Evolutionary conservation across 2,329 filamentous ascomycete species (phyloP), one percentile per base, ranked within the genome.

Genomic region (Monosporascus cannonballus): DNA sequence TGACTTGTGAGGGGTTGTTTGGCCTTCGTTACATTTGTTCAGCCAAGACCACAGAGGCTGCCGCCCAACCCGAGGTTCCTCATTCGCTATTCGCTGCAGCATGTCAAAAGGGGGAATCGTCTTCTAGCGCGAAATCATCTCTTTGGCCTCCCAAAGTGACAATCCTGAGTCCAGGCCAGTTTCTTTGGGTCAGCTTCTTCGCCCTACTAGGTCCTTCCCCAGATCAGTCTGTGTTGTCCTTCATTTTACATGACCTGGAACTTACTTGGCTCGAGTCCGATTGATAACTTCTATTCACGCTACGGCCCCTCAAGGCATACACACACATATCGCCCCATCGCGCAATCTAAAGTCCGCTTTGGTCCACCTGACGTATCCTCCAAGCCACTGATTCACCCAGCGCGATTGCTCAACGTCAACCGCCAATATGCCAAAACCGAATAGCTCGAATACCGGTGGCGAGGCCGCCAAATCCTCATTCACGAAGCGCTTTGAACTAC

Each of bases 401-500:
- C 42, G 24, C 42, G 42, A 45, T 22, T 30, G 24, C 24, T 24
- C 15, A 25, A 4, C 22, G 14, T 22, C 20, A 46, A 25, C 5
- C 3, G n/a, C n/a, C 22, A 30, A 25, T 17, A 46, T 46, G 42
- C 42, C 42, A 14, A 58, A 56, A 49, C 53, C 58, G 20, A 20
- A 58, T 52, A 59, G 55, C 54, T n/a, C 34, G 11, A 61, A 59
- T 49, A 61, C 58, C 49, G 55, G 54, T 41, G 56, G 51, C 24
- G 48, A 56, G 48, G 56, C 49, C 46, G 48, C 55, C 37, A 50
- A 57, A 48, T 47, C 63, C 6, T 48, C 60, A 11, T 37, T 57
- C 15, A 49, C 61, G 22, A 67, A 65, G 53, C 73, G 72, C 60
- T 84, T 84, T 57, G 77, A 83, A 69, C 75, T 84, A 53, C 81